These are phyloP conservation scores for Polytrichum commune DNA, from an alignment of 225 moss, liverwort and hornwort genomes.

Conservation along the genomic window DNA sequence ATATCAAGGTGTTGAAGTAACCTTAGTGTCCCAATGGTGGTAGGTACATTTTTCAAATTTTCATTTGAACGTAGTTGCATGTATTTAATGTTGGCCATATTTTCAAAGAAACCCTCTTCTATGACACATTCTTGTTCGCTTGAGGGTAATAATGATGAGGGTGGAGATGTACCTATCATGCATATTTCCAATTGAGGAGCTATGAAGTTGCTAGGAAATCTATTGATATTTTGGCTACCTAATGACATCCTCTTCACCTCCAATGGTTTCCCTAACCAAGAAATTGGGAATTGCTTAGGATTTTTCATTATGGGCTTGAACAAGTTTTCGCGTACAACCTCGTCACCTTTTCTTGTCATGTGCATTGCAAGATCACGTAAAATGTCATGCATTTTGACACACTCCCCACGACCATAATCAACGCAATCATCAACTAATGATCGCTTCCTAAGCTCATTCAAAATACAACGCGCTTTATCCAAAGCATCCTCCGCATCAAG, in stretches of 20 bases:
- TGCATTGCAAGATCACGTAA: too few relatives aligned
- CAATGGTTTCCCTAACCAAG: background rate
- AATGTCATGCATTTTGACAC: conserved; percentile 8
- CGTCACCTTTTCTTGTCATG: background rate
- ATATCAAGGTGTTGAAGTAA: background rate
- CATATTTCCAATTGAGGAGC: background rate
- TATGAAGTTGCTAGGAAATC: background rate
- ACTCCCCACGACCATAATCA: accelerated
- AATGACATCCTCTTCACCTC: conserved; percentile 7
- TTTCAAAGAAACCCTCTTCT: too few relatives aligned
- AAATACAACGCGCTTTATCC: too few relatives aligned
- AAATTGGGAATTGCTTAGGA: background rate
- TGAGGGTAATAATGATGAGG: too few relatives aligned
- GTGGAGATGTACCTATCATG: too few relatives aligned
- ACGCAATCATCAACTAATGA: background rate
- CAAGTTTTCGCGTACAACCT: background rate
- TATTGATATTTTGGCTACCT: background rate
- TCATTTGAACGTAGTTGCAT: background rate
- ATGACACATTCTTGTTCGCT: too few relatives aligned
- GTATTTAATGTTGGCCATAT: too few relatives aligned
- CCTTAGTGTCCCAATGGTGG: background rate
- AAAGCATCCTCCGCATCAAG: background rate
- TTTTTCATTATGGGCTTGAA: background rate
- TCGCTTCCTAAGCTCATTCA: background rate
- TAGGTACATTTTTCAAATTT: background rate